Conservation (phyloP, 2,329 filamentous ascomycete genomes). For the Diaporthe vexans region DNA sequence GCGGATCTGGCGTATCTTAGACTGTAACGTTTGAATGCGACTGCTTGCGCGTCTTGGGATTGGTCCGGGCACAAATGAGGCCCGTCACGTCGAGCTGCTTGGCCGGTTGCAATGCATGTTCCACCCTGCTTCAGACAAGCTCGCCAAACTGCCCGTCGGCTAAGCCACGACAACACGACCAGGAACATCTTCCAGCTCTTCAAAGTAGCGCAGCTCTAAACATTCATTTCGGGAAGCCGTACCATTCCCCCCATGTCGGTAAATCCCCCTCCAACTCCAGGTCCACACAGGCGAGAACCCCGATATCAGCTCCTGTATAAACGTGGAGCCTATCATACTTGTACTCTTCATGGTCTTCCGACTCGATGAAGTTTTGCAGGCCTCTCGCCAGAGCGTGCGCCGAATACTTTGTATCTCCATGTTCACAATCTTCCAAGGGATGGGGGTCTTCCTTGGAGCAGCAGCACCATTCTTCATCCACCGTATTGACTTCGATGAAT, state of each 20-base stretch:
- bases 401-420: too few relatives aligned
- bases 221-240: neutral
- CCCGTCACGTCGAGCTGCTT: too few relatives aligned
- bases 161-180: too few relatives aligned
- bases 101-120: too few relatives aligned
- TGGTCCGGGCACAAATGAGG: too few relatives aligned
- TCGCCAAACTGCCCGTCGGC: too few relatives aligned
- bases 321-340: too few relatives aligned
- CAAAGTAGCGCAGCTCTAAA: neutral
- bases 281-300: conserved; percentile 7
- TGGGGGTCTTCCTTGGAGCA: neutral
- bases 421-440: neutral
- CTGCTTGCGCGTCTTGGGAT: too few relatives aligned
- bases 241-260: conserved; percentile 6
- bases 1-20: too few relatives aligned
- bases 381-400: neutral
- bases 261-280: conserved; percentile 5
- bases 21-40: too few relatives aligned
- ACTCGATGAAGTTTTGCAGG: neutral
- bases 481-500: neutral
- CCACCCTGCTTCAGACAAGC: too few relatives aligned
- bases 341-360: neutral
- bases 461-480: neutral
- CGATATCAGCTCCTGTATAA: neutral
- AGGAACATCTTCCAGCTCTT: too few relatives aligned